A percentile compares a stretch with the other conserved stretches of the same genome.
These are phyloP conservation scores for Mycena haematopus DNA, from an alignment of 768 basidiomycete species.

Conservation along the genomic window DNA sequence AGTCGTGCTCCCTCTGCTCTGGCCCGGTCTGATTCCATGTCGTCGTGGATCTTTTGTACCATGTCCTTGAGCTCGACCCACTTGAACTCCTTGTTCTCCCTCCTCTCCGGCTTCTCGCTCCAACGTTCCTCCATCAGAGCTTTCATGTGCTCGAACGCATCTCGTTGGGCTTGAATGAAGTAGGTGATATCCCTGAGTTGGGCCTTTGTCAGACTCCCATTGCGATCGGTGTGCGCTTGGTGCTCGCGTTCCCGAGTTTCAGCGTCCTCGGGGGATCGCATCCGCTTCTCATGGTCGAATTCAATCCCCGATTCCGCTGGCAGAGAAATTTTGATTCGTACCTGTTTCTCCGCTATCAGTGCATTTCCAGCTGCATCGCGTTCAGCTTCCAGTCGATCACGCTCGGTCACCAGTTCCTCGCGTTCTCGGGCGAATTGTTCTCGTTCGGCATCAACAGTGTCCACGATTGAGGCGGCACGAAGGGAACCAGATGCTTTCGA, in stretches of 20 bases:
- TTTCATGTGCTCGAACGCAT: conserved; percentile 64
- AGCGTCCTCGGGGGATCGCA: conserved; percentile 62
- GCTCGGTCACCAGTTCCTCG: conserved; percentile 60
- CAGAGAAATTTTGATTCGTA: conserved; percentile 61
- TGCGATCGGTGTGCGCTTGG: conserved; percentile 59
- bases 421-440: conserved; percentile 57
- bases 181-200: conserved; percentile 79
- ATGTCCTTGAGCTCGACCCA: conserved; percentile 66
- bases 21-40: conserved; percentile 59
- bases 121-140: conserved; percentile 66
- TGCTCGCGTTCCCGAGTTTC: conserved; percentile 68
- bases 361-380: conserved; percentile 55
- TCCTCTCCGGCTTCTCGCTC: conserved; percentile 64
- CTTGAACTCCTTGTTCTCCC: conserved; percentile 63
- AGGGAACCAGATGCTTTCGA: conserved; percentile 60
- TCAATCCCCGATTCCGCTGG: conserved; percentile 71
- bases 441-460: conserved; percentile 63
- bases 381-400: conserved; percentile 55
- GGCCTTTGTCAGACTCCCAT: conserved; percentile 56
- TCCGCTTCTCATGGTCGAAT: conserved; percentile 66
- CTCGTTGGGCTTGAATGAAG: conserved; percentile 70
- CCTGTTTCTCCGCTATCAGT: conserved; percentile 56
- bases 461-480: conserved; percentile 63
- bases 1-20: too few relatives aligned
- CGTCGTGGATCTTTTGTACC: conserved; percentile 62